These are phyloP conservation scores for Globisporangium irregulare DNA, from an alignment of 352 stramenopile species.

Conservation along the genomic window DNA sequence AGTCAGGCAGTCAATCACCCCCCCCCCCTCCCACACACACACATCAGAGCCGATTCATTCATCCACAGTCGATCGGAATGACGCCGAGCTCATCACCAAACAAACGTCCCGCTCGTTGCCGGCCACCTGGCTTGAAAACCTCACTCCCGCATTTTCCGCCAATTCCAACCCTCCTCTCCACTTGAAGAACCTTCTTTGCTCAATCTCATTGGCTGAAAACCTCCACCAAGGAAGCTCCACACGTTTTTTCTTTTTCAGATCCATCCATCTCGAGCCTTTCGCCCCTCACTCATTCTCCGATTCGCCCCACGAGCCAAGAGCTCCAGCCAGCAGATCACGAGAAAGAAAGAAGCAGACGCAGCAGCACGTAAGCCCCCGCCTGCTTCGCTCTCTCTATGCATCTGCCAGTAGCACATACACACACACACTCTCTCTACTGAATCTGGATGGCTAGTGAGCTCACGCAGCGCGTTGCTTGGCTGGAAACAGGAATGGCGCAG, in stretches of 20 bases:
- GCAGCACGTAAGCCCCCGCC: constrained; percentile 1
- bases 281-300: constrained; percentile 8
- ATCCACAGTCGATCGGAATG: background rate
- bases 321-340: background rate
- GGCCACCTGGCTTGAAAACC: background rate
- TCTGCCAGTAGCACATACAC: background rate
- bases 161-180: background rate
- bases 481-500: constrained; percentile 27
- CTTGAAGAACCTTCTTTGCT: background rate
- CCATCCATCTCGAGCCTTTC: background rate
- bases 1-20: too few relatives aligned
- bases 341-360: background rate
- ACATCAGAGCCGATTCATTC: too few relatives aligned
- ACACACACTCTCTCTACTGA: background rate
- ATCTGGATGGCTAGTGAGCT: constrained; percentile 13
- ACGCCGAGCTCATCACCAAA: background rate
- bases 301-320: background rate
- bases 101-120: background rate
- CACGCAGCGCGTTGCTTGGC: constrained; percentile 29
- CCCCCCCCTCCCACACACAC: background rate
- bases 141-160: background rate
- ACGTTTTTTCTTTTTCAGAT: constrained; percentile 5
- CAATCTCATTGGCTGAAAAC: constrained; percentile 1
- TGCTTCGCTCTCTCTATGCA: background rate
- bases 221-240: constrained; percentile 4